phyloP scores from a whole-genome alignment of 2,329 filamentous ascomycete genomes.

The Hymenoscyphus infarciens region DNA sequence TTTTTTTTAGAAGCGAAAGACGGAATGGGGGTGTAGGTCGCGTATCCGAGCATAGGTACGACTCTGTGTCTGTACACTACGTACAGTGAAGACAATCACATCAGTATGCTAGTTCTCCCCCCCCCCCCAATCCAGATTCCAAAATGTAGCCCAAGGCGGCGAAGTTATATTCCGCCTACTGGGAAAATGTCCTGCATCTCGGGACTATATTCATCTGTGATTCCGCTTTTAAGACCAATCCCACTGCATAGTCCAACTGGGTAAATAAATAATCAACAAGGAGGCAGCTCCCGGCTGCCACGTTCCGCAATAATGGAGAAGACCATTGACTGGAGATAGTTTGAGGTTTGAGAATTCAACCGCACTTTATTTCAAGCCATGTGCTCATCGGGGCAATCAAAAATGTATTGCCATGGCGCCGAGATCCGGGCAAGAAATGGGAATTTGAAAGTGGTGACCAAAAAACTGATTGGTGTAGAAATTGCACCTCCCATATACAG shows the following conservation, averaged over 20 bases:
- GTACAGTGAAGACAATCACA: too few species aligned
- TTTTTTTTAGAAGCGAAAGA: too few species aligned
- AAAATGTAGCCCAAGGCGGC: not conserved
- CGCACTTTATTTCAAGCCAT: constrained; percentile 21
- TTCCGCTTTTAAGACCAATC: constrained; percentile 6
- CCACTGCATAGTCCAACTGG: not conserved
- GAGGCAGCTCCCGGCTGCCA: constrained; percentile 10
- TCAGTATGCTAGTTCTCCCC: too few species aligned
- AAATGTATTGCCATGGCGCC: constrained; percentile 8
- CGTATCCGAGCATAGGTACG: too few species aligned
- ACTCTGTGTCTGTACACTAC: too few species aligned
- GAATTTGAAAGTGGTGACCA: not conserved
- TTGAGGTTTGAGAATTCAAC: constrained; percentile 11
- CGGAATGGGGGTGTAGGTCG: too few species aligned
- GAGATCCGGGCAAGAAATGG: constrained; percentile 6
- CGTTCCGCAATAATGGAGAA: constrained; percentile 13
- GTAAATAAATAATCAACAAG: constrained; percentile 5
- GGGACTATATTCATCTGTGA: constrained; percentile 6
- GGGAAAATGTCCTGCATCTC: constrained; percentile 2
- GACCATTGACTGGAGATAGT: not conserved
- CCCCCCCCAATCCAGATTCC: too few species aligned
- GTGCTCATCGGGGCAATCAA: constrained; percentile 11
- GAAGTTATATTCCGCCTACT: constrained; percentile 3
- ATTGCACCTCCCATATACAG: not conserved
- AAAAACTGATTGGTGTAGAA: too few species aligned